Evolutionary conservation across 1,284 basidiomycete species (phyloP), one percentile per base, ranked within the genome.

Genomic region (Stygiomarasmius scandens): DNA sequence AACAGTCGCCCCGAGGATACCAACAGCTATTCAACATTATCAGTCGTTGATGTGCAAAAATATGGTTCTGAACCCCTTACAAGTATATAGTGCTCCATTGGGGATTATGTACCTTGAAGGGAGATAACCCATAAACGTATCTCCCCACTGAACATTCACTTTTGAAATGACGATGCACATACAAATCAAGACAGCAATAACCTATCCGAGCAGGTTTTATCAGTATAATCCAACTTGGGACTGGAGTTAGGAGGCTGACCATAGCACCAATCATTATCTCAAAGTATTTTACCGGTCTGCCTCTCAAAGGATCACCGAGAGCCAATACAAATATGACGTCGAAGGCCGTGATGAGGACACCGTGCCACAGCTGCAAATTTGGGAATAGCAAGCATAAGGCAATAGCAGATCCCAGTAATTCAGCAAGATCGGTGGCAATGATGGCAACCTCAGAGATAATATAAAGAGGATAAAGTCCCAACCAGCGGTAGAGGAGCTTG

Each of bases 191-290:
- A 96, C 92, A 1, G 85, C 82, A 22, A 95, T 66, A 10, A 95
- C 92, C 90, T 93, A 51, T 41, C n/a, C 14, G 6, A 55, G 6
- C 52, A 49, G 25, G 27, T n/a, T 19, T 5, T 9, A 16, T 41
- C n/a, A n/a, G n/a, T n/a, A 19, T 16, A 41, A 41, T 9, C 16
- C 38, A 41, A n/a, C 16, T 32, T 5, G n/a, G 38, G 11, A 41
- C 16, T 19, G 38, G n/a, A 19, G 25, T 48, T 20, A 27, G 9
- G 50, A 24, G 27, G 27, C 73, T 51, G 63, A 90, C 86, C 67
- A 96, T 78, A 45, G 86, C 80, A 55, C 89, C 84, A 57, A 93
- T 87, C 68, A 95, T 87, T 62, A 87, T 83, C 71, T 98, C 96
- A 66, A 98, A 93, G 58, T 85, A 67, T 63, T 84, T 78, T 45